A percentile compares a stretch with the other conserved stretches of the same genome.
Evolutionary conservation across 192 early-diverging fungal genomes (phyloP).

Genomic region (Backusella tuberculispora): DNA sequence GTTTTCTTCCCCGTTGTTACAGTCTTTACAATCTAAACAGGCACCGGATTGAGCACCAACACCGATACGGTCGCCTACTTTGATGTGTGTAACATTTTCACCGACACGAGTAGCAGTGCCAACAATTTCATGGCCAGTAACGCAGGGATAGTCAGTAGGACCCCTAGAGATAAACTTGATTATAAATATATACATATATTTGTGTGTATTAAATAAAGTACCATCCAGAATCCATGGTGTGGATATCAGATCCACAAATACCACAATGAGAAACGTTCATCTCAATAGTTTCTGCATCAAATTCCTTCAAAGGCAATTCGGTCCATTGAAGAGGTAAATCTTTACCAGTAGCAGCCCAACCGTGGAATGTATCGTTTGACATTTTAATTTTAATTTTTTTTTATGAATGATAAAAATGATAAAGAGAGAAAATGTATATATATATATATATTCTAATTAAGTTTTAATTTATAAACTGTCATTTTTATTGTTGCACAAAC

Average conservation of each 20-base stretch:
- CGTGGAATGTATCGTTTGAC: conserved; percentile 30
- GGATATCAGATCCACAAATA: conserved; percentile 80
- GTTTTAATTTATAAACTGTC: not conserved
- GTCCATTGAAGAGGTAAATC: conserved; percentile 28
- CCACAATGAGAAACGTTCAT: conserved; percentile 64
- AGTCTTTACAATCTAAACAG: conserved; percentile 52
- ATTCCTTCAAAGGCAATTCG: conserved; percentile 39
- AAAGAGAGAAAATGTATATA: not conserved
- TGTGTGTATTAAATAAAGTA: too few species aligned
- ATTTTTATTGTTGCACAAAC: not conserved
- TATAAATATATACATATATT: too few species aligned
- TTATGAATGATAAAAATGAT: not conserved
- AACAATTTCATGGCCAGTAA: conserved; percentile 61
- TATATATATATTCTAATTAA: not conserved
- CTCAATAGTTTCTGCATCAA: conserved; percentile 50
- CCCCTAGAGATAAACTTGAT: too few species aligned
- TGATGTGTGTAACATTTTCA: conserved; percentile 36
- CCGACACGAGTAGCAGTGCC: conserved; percentile 50
- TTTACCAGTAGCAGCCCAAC: conserved; percentile 32
- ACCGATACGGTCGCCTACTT: conserved; percentile 55
- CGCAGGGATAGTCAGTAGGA: conserved; percentile 40
- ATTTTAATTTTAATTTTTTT: conserved; percentile 20
- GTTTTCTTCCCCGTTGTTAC: conserved; percentile 46
- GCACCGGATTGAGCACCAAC: conserved; percentile 67
- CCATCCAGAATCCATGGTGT: conserved; percentile 61